phyloP scores from a whole-genome alignment of 805 yeast species.

The Lachancea fermentati region DNA sequence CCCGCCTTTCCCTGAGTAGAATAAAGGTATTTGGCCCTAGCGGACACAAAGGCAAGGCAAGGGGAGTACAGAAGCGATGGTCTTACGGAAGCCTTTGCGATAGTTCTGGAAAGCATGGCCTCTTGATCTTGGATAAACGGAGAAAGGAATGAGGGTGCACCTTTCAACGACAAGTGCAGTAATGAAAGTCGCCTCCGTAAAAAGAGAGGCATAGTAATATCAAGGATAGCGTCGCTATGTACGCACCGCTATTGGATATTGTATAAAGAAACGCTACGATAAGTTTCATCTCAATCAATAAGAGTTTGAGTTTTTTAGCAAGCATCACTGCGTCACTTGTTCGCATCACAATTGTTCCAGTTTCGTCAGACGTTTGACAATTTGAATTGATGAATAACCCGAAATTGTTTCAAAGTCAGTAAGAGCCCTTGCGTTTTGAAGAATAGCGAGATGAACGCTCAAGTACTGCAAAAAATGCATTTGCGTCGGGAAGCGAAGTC shows the following conservation, averaged over 20 bases:
- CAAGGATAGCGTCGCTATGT: neutral
- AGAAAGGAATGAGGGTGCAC: too few species aligned
- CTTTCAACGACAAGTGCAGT: too few species aligned
- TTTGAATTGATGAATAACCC: too few species aligned
- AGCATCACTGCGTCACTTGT: too few species aligned
- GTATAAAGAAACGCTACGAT: neutral
- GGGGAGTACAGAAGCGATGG: neutral
- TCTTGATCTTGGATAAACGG: neutral
- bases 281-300: too few species aligned
- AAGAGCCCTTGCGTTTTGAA: too few species aligned
- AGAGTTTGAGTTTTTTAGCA: too few species aligned
- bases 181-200: neutral
- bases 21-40: neutral
- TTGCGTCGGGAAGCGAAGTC: too few species aligned
- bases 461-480: too few species aligned
- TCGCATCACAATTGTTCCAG: neutral
- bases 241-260: neutral
- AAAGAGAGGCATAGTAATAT: neutral
- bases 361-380: too few species aligned
- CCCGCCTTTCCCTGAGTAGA: slow-evolving; percentile 24
- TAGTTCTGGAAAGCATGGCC: neutral
- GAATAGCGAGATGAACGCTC: too few species aligned
- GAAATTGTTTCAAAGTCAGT: neutral
- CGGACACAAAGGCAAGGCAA: neutral
- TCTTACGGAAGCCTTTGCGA: neutral